Evolutionary conservation across 2,329 filamentous ascomycete species (phyloP).

Genomic region (Colletotrichum destructivum): DNA sequence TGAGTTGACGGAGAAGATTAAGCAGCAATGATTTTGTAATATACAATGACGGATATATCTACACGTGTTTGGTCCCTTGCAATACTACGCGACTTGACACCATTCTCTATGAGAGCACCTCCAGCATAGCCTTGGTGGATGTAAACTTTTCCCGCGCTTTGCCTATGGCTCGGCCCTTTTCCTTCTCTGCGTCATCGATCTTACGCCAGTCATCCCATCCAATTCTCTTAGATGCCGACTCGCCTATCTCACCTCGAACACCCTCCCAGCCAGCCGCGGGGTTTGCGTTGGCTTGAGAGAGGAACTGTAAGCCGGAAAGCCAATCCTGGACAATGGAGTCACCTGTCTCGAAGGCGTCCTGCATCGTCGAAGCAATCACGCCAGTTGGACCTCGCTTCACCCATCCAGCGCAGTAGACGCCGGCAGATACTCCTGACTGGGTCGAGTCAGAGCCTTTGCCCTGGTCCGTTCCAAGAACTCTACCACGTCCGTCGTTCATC

Average conservation of each 20-base stretch:
- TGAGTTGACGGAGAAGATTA: slow-evolving; percentile 95
- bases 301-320: slow-evolving; percentile 61
- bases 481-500: slow-evolving; percentile 84
- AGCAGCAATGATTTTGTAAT: slow-evolving; percentile 54
- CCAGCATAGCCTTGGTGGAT: slow-evolving; percentile 70
- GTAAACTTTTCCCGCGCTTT: slow-evolving; percentile 85
- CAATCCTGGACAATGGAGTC: slow-evolving; percentile 89
- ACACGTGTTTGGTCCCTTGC: slow-evolving; percentile 8
- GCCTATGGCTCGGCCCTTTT: slow-evolving; percentile 75
- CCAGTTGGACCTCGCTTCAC: slow-evolving; percentile 95
- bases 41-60: slow-evolving; percentile 4
- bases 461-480: slow-evolving; percentile 67
- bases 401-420: slow-evolving; percentile 95
- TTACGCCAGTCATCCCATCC: slow-evolving; percentile 87
- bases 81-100: not conserved
- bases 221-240: slow-evolving; percentile 72
- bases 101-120: slow-evolving; percentile 58
- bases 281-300: slow-evolving; percentile 45
- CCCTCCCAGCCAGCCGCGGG: slow-evolving; percentile 79
- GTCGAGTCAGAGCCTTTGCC: slow-evolving; percentile 49
- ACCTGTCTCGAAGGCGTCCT: slow-evolving; percentile 91
- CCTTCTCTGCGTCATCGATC: slow-evolving; percentile 85
- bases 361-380: slow-evolving; percentile 96
- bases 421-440: slow-evolving; percentile 68
- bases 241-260: slow-evolving; percentile 72